Base-by-base conservation (phyloP, 306 rosid species). In the Rosa rugosa region DNA sequence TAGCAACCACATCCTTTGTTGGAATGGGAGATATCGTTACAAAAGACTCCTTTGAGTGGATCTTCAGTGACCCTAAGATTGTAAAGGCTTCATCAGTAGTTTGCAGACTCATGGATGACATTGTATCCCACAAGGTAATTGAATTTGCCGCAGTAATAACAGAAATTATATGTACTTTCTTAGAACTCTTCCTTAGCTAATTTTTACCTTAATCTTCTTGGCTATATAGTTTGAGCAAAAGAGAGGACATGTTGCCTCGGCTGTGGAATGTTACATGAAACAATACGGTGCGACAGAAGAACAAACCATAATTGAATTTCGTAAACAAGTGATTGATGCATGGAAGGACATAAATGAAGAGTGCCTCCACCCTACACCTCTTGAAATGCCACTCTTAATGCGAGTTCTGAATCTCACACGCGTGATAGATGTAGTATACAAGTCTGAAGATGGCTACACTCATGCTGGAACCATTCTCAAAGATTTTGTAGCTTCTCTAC, bases 61-160 rank as follows among this genome's bases (percentile, higher is more conserved):
- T 73, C 0, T 49, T 72, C 23, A 73, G 63, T 27, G 14, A 42
- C 36, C 85, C 91, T 11, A 83, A 81, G 47, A 65, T 83, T 10
- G 27, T 85, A 2, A 50, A 9, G 54, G 85, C 83, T 53, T 25
- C 83, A 27, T 7, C 77, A 3, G 14, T 73, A 0, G 9, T 88
- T 73, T 41, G 81, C 9, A 79, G 87, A 71, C 81, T 85, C 65
- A 85, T 81, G 89, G 84, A 86, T 23, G 91, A 88, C 72, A 82
- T 86, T 4, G 85, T 76, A 5, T 75, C 88, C 25, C 78, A 69
- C 13, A 75, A 86, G 85, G 89, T 83, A 84, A 18, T 11, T 62
- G 12, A 13, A 8, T 57, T 57, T 3, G 64, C 64, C 10, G 60
- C 10, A 51, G 22, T 44, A 44, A 44, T 44, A 44, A 8, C 11